These are phyloP conservation scores for Botrytis squamosa DNA, from an alignment of 2,329 filamentous ascomycete species.

Conservation along the genomic window DNA sequence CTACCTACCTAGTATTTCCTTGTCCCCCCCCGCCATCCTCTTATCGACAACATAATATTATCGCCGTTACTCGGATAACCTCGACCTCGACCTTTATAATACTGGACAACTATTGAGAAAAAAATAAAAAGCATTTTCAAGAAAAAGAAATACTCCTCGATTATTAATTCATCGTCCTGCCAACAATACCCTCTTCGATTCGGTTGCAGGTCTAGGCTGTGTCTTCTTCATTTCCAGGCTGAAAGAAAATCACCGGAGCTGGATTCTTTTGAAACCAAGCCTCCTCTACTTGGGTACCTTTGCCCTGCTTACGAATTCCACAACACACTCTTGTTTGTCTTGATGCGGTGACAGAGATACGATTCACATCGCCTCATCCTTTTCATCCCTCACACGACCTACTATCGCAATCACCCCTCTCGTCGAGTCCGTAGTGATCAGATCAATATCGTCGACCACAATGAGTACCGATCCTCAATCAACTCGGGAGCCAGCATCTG, in stretches of 20 bases:
- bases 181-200: slow-evolving; percentile 11
- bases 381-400: background rate
- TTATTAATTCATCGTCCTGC: background rate
- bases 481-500: slow-evolving; percentile 13
- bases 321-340: background rate
- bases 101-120: slow-evolving; percentile 16
- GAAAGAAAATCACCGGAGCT: slow-evolving; percentile 26
- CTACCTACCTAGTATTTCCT: slow-evolving; percentile 13
- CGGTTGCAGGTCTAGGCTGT: slow-evolving; percentile 27
- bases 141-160: background rate
- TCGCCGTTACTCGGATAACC: slow-evolving; percentile 20
- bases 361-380: slow-evolving; percentile 3
- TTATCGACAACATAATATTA: slow-evolving; percentile 30
- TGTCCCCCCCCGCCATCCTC: slow-evolving; percentile 30
- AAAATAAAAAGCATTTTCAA: background rate
- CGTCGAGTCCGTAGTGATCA: slow-evolving; percentile 4
- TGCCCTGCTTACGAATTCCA: slow-evolving; percentile 18
- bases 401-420: background rate
- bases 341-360: slow-evolving; percentile 20
- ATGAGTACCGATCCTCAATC: slow-evolving; percentile 3
- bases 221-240: slow-evolving; percentile 21
- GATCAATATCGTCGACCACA: background rate
- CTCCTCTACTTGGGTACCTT: slow-evolving; percentile 29
- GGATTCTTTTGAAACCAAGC: slow-evolving; percentile 26
- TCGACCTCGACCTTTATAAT: background rate